Evolutionary conservation across 2,329 filamentous ascomycete genomes (phyloP), one percentile per base, ranked within the genome.

Genomic region (Torrubiellomyces zombiae): DNA sequence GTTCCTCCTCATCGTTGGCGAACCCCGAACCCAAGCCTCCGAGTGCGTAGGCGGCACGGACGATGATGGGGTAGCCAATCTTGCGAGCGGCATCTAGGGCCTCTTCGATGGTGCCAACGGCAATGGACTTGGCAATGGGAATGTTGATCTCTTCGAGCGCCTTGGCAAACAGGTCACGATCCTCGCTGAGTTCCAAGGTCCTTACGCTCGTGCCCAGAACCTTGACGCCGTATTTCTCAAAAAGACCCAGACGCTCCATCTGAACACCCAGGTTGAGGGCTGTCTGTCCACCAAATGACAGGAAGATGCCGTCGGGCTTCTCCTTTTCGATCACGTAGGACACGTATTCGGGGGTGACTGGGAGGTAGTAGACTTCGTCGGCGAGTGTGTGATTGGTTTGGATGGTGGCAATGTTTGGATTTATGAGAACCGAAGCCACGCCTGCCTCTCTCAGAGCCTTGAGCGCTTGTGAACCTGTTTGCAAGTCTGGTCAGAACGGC

Each of bases 321-420:
- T 95, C 89, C 45, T 79, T 76, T 62, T 95, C 83, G 50, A 98
- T 95, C 33, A 98, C 86, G 55, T 95, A 86, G 44, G 78, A 78
- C 47, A 94, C 85, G 57, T 95, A 98, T 66, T 95, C 86, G 36
- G 86, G 79, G 11, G 89, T 98, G 43, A 98, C 85, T 28, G 89
- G 89, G 18, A 95, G 75, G 56, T 94, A 95, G 66, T 95, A 95
- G 45, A 95, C 79, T 59, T 95, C 85, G 48, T 95, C 86, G 45
- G 83, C 83, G 48, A 95, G 77, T 44, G 77, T 75, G 64, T 95
- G 86, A 52, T 91, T 83, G 41, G 86, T 95, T 59, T 95, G 86
- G 46, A 95, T 95, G 30, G 89, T 95, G 32, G 86, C 86, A 50
- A 95, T 95, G 53, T 95, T 95, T 43, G 86, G 86, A 58, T 95